These are phyloP conservation scores for Sphaerosporella brunnea DNA, from an alignment of 495 filamentous ascomycete species.

Conservation along the genomic window DNA sequence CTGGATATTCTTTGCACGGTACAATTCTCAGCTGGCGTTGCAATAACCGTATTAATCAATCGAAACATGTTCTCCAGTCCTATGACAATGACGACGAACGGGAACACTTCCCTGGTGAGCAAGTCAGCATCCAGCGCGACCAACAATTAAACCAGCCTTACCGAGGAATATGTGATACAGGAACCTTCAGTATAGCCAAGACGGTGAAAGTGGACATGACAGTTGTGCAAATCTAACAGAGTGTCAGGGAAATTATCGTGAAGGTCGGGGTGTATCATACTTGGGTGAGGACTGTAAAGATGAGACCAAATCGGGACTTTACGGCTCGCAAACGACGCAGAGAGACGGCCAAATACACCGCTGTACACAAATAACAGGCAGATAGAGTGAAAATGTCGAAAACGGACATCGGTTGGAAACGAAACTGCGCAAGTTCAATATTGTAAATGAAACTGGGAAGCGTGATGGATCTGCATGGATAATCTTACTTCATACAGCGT, in stretches of 20 bases:
- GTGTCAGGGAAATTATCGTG: background rate
- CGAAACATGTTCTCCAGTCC: slow-evolving; percentile 57
- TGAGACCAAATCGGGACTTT: slow-evolving; percentile 48
- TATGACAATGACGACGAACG: slow-evolving; percentile 49
- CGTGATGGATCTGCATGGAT: no score
- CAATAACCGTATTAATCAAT: slow-evolving; percentile 51
- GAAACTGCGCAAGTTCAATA: slow-evolving; percentile 35
- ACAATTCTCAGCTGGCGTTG: slow-evolving; percentile 42
- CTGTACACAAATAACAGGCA: slow-evolving; percentile 40
- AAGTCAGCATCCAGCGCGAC: slow-evolving; percentile 2
- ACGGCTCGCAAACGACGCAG: slow-evolving; percentile 45
- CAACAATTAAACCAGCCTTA: slow-evolving; percentile 15
- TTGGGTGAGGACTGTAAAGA: slow-evolving; percentile 44
- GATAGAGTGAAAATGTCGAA: slow-evolving; percentile 41
- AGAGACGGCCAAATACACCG: slow-evolving; percentile 39
- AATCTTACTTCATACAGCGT: slow-evolving; percentile 43
- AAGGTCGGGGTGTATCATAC: slow-evolving; percentile 16
- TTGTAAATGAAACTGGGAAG: no score
- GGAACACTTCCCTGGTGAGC: slow-evolving; percentile 35
- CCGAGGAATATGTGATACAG: slow-evolving; percentile 41
- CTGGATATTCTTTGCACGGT: slow-evolving; percentile 43
- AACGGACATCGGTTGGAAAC: slow-evolving; percentile 46
- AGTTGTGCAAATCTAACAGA: slow-evolving; percentile 26
- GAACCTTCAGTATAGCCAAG: slow-evolving; percentile 42
- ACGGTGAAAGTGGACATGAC: slow-evolving; percentile 48